A percentile compares a stretch with the other conserved stretches of the same genome.
Conservation (phyloP, 352 stramenopile species). For the Peronospora farinosa region DNA sequence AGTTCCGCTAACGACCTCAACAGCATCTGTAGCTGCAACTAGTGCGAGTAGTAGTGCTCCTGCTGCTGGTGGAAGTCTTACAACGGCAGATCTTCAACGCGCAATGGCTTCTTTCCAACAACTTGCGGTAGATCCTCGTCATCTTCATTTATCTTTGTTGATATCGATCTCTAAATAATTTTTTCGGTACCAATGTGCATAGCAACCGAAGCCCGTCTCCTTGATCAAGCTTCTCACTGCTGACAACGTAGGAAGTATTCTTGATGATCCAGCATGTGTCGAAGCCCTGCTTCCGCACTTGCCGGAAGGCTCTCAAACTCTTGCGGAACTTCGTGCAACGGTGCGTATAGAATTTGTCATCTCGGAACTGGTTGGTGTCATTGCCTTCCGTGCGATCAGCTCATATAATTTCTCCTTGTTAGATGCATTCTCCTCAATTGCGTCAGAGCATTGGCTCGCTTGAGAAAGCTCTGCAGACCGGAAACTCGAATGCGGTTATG, state of each 20-base stretch:
- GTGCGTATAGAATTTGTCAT: constrained; percentile 16
- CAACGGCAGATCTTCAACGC: constrained; percentile 76
- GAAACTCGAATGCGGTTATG: constrained; percentile 88
- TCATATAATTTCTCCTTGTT: not conserved
- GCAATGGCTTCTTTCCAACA: constrained; percentile 80
- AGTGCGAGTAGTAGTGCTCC: constrained; percentile 12
- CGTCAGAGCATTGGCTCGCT: constrained; percentile 86
- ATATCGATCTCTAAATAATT: not conserved
- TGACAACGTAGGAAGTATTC: constrained; percentile 48
- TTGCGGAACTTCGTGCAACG: constrained; percentile 67
- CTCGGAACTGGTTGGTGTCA: not conserved
- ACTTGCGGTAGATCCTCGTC: constrained; percentile 32
- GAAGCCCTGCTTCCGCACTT: constrained; percentile 61
- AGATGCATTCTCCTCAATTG: constrained; percentile 81
- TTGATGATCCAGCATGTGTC: constrained; percentile 58
- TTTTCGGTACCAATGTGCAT: constrained; percentile 2
- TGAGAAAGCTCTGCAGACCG: constrained; percentile 73
- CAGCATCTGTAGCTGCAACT: constrained; percentile 2
- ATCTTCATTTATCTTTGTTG: constrained; percentile 1
- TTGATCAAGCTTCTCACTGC: constrained; percentile 58
- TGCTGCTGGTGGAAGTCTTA: constrained; percentile 38
- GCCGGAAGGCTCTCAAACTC: constrained; percentile 73
- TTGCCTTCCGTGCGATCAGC: not conserved
- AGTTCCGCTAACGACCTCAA: not conserved
- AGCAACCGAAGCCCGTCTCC: constrained; percentile 58